A percentile compares a stretch with the other conserved stretches of the same genome.
phyloP scores from a whole-genome alignment of 257 asterid species.

The Solanum ossicruentum region DNA sequence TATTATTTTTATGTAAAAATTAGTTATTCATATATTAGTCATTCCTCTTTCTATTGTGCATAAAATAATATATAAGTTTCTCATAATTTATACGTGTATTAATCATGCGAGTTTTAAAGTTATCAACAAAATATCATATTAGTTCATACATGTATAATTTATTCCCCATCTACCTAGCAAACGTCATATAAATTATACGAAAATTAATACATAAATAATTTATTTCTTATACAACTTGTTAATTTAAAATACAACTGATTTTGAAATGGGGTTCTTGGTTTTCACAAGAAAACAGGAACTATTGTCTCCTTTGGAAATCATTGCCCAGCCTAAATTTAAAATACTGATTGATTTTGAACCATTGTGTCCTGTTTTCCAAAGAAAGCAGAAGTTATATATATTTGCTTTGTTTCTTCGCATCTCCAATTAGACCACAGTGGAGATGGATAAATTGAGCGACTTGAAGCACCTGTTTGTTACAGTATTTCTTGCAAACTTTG shows the following conservation, averaged over 20 bases:
- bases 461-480: constrained; percentile 36
- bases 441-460: constrained; percentile 11
- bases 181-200: too few relatives aligned
- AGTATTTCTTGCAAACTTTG: constrained; percentile 26
- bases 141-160: too few relatives aligned
- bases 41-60: too few relatives aligned
- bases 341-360: not conserved
- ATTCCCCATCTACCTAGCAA: too few relatives aligned
- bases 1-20: too few relatives aligned
- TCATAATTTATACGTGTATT: too few relatives aligned
- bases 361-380: not conserved
- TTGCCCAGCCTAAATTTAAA: not conserved
- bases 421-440: not conserved
- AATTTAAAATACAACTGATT: not conserved
- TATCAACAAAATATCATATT: too few relatives aligned
- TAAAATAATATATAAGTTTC: too few relatives aligned
- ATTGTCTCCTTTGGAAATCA: not conserved
- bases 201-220: too few relatives aligned
- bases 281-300: not conserved
- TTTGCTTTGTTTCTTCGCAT: not conserved
- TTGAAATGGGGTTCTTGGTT: not conserved
- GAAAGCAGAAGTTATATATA: not conserved
- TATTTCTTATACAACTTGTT: too few relatives aligned
- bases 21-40: too few relatives aligned
- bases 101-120: too few relatives aligned